Conservation (phyloP, 2,329 filamentous ascomycete genomes). For the Cryphonectria parasitica region DNA sequence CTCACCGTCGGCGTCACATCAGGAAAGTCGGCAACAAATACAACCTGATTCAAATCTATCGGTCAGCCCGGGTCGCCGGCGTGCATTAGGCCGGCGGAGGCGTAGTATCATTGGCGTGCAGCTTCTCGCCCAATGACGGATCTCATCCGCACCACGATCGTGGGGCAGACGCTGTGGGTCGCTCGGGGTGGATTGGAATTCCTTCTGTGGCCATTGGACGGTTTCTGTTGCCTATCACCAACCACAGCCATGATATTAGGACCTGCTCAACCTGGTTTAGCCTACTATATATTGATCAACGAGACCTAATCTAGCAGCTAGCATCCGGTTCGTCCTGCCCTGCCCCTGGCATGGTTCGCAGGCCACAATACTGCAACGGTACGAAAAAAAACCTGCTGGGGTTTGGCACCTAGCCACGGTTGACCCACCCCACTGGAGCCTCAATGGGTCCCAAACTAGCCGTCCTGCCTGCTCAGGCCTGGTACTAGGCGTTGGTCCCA, state of each 20-base stretch:
- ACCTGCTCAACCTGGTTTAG: conserved; percentile 19
- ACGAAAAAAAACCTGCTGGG: not conserved
- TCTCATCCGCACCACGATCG: not conserved
- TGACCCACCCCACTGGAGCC: not conserved
- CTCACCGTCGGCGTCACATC: not conserved
- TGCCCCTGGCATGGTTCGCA: too few species aligned
- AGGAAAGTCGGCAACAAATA: conserved; percentile 6
- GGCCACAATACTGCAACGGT: not conserved
- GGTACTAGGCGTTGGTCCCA: not conserved
- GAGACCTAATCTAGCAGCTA: conserved; percentile 6
- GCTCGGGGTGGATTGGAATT: conserved; percentile 2
- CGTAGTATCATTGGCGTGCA: not conserved
- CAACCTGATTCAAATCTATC: not conserved
- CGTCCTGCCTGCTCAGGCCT: conserved; percentile 7
- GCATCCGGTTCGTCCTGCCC: too few species aligned
- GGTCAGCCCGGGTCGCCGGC: conserved; percentile 1
- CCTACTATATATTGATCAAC: not conserved
- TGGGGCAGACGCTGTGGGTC: conserved; percentile 2
- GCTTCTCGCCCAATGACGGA: conserved; percentile 7
- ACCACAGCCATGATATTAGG: not conserved
- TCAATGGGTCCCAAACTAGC: not conserved
- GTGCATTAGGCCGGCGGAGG: conserved; percentile 15
- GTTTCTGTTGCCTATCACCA: conserved; percentile 2
- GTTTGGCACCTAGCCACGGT: too few species aligned
- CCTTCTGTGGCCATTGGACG: conserved; percentile 9